Conservation (phyloP, 2,329 filamentous ascomycete genomes). For the Penicillium sp. region DNA sequence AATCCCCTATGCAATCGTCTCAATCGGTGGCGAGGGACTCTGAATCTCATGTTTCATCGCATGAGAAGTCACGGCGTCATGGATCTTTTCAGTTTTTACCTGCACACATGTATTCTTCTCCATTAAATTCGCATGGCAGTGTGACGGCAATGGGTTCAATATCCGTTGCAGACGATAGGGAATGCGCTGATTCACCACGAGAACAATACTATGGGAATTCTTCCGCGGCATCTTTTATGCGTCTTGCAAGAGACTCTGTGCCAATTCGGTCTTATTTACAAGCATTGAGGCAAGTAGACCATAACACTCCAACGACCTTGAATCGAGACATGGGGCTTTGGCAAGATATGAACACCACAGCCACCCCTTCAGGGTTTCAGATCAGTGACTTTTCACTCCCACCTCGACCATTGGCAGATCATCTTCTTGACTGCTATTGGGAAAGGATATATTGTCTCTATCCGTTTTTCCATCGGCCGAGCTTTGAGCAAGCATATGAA, state of each 20-base stretch:
- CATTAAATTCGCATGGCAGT: conserved; percentile 21
- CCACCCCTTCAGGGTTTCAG: conserved; percentile 17
- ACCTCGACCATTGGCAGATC: conserved; percentile 44
- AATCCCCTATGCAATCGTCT: neutral
- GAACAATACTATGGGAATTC: conserved; percentile 44
- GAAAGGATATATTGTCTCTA: conserved; percentile 45
- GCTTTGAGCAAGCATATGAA: conserved; percentile 45
- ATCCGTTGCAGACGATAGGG: conserved; percentile 31
- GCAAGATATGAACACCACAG: conserved; percentile 12
- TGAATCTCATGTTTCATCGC: neutral
- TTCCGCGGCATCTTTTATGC: conserved; percentile 43
- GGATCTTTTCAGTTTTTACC: neutral
- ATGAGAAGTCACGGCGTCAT: neutral
- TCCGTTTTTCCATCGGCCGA: conserved; percentile 45
- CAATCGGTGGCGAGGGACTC: neutral
- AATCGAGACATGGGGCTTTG: conserved; percentile 10
- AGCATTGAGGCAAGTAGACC: conserved; percentile 9
- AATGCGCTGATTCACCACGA: conserved; percentile 14
- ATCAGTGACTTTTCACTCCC: conserved; percentile 41
- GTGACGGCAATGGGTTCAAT: conserved; percentile 44
- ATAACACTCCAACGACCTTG: conserved; percentile 3
- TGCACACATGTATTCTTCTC: conserved; percentile 10
- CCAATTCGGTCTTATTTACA: conserved; percentile 16
- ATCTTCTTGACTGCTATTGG: conserved; percentile 43
- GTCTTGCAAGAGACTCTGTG: conserved; percentile 37